Evolutionary conservation across 163 green algal species (phyloP).

Genomic region (Chlorella variabilis): DNA sequence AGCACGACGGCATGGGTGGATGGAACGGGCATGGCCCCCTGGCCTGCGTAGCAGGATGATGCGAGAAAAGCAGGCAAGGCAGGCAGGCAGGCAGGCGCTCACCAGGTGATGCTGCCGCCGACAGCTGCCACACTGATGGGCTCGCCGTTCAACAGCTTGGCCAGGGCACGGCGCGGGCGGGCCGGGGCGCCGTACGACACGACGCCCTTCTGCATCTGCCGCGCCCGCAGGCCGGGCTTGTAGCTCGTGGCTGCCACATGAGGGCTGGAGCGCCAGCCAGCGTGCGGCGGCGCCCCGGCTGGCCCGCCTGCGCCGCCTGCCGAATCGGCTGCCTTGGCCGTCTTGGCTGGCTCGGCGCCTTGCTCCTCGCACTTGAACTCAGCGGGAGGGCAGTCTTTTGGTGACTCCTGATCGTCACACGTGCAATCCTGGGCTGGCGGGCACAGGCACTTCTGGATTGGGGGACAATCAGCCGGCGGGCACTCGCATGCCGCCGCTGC

Average conservation of each 20-base stretch:
- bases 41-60: too few species aligned
- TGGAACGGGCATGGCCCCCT: too few species aligned
- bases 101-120: not conserved
- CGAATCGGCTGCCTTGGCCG: too few species aligned
- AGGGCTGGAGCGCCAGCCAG: not conserved
- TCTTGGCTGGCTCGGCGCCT: not conserved
- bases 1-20: not conserved
- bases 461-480: too few species aligned
- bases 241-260: not conserved
- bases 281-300: too few species aligned
- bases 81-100: not conserved
- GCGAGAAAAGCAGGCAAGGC: too few species aligned
- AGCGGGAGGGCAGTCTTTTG: not conserved
- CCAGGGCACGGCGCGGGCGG: not conserved
- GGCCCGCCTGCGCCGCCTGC: too few species aligned
- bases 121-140: not conserved
- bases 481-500: not conserved
- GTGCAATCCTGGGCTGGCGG: too few species aligned
- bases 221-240: not conserved
- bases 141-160: slow-evolving; percentile 2
- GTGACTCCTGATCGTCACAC: too few species aligned
- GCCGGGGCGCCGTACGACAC: not conserved
- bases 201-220: not conserved
- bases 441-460: not conserved
- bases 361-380: not conserved